Evolutionary conservation across 2,329 filamentous ascomycete genomes (phyloP), one percentile per base, ranked within the genome.

Genomic region (Elsinoe ampelina): DNA sequence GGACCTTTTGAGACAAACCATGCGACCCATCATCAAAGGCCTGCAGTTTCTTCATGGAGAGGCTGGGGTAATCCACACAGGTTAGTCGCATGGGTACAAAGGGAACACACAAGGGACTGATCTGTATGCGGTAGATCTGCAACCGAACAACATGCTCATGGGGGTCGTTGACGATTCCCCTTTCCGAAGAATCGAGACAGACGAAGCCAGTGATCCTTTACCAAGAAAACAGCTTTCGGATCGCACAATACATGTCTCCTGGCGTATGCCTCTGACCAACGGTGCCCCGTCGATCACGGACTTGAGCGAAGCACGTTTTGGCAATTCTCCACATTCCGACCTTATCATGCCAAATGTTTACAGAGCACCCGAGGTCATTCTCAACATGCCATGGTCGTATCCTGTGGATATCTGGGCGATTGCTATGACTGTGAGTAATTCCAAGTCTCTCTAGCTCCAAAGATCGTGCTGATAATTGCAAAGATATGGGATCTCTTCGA

Each of bases 401-500:
- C 59, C 63, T 3, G 62, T 68, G 4, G 72, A 74, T 59, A 67
- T 72, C 2, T 74, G 70, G 70, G 67, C 66, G 34, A 62, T 72
- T n/a, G 72, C 66, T 10, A 63, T 64, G 57, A 65, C 69, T 62
- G 68, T 72, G 61, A 62, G 67, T 65, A 19, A 47, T 32, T 32
- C 38, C 36, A 34, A 26, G 51, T 38, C 17, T 38, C 5, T 34
- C 15, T 22, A 22, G 3, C 35, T 20, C 20, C 32, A 17, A 11
- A 15, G 48, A 50, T 45, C n/a, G 19, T 34, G 38, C 48, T 15
- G 19, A 15, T 3, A n/a, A 3, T 12, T 13, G 22, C 22, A 45
- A 52, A 71, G 68, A 60, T 71, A 22, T 73, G 70, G 70, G 66
- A 72, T 43, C 39, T 72, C 2, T 72, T 70, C 50, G 62, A 73